Evolutionary conservation across 2,329 filamentous ascomycete genomes (phyloP), one percentile per base, ranked within the genome.

Genomic region (Monosporascus sp.): DNA sequence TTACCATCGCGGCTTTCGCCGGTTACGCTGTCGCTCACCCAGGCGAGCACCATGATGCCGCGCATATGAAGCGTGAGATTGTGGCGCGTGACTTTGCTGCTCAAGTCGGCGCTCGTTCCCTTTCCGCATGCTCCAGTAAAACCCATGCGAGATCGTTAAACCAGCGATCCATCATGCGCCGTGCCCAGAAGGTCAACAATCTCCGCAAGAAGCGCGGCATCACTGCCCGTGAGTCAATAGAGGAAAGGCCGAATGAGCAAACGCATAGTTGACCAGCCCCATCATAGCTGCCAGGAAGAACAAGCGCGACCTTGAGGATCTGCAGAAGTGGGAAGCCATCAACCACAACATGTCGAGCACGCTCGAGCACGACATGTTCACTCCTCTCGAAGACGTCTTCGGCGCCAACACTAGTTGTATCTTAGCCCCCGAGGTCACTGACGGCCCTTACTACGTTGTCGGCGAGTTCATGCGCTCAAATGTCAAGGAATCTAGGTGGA

Each of bases 391-490:
- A 58, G 67, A 53, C 54, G 62, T 72, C 37, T 71, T 70, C 56
- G 63, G 63, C 31, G 68, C 64, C 36, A 68, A 71, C 53, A 70
- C 64, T 6, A 68, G 64, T 48, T 70, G 68, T 39, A 64, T 70
- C 46, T 57, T 70, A 22, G 61, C 68, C 34, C 70, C 70, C 34
- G 64, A 69, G 47, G 56, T 70, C 37, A 70, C 68, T 5, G 63
- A 67, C 45, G 69, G 69, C 1, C 74, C 74, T 14, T 77, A 75
- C 64, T 70, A 72, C 56, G 68, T 77, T 24, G 62, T 68, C n/a
- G 76, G 74, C 47, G 74, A 78, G 62, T 67, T 72, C 52, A 61
- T 78, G 52, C 71, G 75, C 44, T 63, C 69, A 41, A 70, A 79
- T 55, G 68, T 79, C 54, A 71, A 70, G 52, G 75, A 79, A 51